Conservation (phyloP, 1,284 basidiomycete species). For the Rhodofomes roseus region DNA sequence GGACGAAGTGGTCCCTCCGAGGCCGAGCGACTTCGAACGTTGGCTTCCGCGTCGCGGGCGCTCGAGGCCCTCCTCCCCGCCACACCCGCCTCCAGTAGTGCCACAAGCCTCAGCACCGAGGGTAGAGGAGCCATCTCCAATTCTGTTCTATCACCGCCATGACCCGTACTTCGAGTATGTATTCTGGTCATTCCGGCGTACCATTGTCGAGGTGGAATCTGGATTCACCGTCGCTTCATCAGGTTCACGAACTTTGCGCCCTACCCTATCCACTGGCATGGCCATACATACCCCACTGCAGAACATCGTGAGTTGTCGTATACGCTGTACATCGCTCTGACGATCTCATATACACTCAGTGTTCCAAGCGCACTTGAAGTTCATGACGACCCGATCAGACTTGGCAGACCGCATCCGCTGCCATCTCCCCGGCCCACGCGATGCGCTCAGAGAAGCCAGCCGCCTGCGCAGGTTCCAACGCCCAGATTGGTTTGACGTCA, state of each 20-base stretch:
- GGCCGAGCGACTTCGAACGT: no score
- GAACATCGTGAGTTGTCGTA: slow-evolving; percentile 21
- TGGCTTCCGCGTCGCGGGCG: not conserved
- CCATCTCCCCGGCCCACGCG: slow-evolving; percentile 14
- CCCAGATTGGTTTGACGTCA: slow-evolving; percentile 22
- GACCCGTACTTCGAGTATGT: not conserved
- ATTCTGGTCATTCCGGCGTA: not conserved
- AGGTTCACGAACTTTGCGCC: slow-evolving; percentile 29
- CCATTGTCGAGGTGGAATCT: no score
- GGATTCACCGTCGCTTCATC: not conserved
- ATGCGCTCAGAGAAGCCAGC: slow-evolving; percentile 17
- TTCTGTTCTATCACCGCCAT: not conserved
- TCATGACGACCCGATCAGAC: slow-evolving; percentile 10
- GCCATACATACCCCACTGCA: slow-evolving; percentile 22
- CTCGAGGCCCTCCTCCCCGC: not conserved
- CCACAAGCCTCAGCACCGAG: no score
- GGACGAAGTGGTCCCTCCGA: no score
- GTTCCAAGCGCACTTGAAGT: slow-evolving; percentile 22
- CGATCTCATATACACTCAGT: slow-evolving; percentile 10
- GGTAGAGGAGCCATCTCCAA: not conserved
- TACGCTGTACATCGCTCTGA: not conserved
- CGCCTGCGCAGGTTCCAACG: slow-evolving; percentile 11
- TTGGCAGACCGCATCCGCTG: slow-evolving; percentile 22
- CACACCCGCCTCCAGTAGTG: not conserved
- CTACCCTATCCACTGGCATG: slow-evolving; percentile 18